These are phyloP conservation scores for Gliomastix tumulicola DNA, from an alignment of 2,329 filamentous ascomycete species.

Conservation along the genomic window DNA sequence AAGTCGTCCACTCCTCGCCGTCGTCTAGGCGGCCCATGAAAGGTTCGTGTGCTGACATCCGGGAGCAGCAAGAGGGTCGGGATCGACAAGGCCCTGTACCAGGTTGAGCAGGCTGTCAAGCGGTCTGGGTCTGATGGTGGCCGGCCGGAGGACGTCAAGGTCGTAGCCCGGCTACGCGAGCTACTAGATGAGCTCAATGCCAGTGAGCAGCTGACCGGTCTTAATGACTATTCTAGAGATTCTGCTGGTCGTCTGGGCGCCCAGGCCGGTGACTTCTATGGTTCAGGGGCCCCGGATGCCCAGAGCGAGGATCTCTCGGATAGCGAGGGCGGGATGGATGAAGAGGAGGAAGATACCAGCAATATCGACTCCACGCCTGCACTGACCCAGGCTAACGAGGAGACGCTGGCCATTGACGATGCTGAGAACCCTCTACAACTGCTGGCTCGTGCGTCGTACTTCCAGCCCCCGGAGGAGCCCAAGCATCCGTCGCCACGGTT, in stretches of 20 bases:
- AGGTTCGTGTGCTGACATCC: conserved; percentile 8
- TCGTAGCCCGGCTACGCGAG: conserved; percentile 33
- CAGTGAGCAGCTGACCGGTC: conserved; percentile 5
- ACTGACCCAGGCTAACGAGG: conserved; percentile 26
- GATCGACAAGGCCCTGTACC: conserved; percentile 65
- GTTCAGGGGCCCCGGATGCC: too few species aligned
- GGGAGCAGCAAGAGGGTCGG: conserved; percentile 60
- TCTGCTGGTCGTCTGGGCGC: too few species aligned
- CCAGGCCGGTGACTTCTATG: too few species aligned
- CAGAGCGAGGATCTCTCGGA: too few species aligned
- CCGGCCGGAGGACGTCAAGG: conserved; percentile 27
- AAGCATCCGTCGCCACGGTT: background rate
- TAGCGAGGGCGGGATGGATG: conserved; percentile 12
- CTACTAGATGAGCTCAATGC: conserved; percentile 24
- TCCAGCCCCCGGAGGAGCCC: conserved; percentile 42
- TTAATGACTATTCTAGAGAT: too few species aligned
- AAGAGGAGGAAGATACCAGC: conserved; percentile 20
- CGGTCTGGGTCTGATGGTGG: conserved; percentile 33
- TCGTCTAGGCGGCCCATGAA: too few species aligned
- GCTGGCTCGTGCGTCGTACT: conserved; percentile 64
- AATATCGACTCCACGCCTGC: conserved; percentile 14
- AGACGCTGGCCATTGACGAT: conserved; percentile 58
- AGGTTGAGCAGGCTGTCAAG: conserved; percentile 64
- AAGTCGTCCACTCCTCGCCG: conserved; percentile 12
- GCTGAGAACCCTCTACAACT: conserved; percentile 70